Evolutionary conservation across 805 yeast species (phyloP), one percentile per base, ranked within the genome.

Genomic region (Millerozyma miso): DNA sequence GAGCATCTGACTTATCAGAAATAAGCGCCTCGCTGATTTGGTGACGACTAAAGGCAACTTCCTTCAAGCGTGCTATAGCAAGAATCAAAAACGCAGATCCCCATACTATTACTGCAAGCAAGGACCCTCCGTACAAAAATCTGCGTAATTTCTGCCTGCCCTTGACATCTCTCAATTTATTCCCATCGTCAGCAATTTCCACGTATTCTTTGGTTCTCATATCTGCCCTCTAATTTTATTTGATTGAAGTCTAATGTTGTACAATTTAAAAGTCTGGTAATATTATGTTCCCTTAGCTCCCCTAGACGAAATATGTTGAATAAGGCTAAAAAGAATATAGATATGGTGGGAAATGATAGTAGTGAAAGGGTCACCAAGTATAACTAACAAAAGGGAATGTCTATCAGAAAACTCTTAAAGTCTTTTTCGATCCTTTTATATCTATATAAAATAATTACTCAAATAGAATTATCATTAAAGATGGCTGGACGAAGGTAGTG

Each of bases 91-190:
- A 53, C 3, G 62, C 61, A 1, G 66, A 51, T 3, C 74, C 74
- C 71, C 71, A 69, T 19, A 69, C 44, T 29, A 69, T 51, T 3
- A 61, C 39, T 1, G 61, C 58, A 13, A 62, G 35, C n/a, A 68
- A 36, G 0, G 50, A 40, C 6, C 58, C 62, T 5, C 42, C 37
- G n/a, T 38, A 15, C 8, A 45, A 29, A 13, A 44, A 20, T 10
- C 10, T 29, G n/a, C 17, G 35, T 17, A 33, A 19, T 14, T 17
- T 6, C 16, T 15, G 17, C n/a, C 35, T 32, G 15, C 5, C 5
- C 7, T 32, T 32, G 7, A 32, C 5, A 7, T 32, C 17, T 32
- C 17, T 6, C 10, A 7, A 10, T 23, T 23, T 23, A 23, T 7
- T 10, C 6, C 10, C 29, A n/a, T n/a, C n/a, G n/a, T n/a, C n/a